A percentile compares a stretch with the other conserved stretches of the same genome.
Evolutionary conservation across 2,329 filamentous ascomycete genomes (phyloP).

Genomic region (Akanthomyces muscarius): DNA sequence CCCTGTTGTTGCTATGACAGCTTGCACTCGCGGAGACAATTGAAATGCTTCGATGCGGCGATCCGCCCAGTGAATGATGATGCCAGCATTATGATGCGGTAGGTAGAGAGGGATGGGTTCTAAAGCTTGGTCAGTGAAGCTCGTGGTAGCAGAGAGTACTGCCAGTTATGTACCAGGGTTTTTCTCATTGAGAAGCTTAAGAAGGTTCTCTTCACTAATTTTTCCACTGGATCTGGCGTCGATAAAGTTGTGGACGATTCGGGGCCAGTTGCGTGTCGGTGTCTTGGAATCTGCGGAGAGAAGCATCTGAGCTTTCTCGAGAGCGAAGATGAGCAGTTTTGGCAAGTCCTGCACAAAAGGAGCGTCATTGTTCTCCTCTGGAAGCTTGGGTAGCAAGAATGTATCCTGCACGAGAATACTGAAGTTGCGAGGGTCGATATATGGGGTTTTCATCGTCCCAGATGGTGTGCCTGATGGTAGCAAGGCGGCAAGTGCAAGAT

Average conservation of each 20-base stretch:
- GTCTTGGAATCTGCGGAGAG: background rate
- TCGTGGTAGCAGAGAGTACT: background rate
- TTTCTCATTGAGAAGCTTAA: background rate
- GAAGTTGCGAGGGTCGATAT: background rate
- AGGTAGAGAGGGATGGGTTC: conserved; percentile 3
- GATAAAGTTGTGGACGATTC: background rate
- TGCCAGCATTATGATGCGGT: background rate
- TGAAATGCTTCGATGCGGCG: conserved; percentile 3
- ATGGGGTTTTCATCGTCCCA: background rate
- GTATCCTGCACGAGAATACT: background rate
- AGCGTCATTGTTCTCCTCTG: background rate
- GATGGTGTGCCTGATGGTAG: background rate
- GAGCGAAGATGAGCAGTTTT: background rate
- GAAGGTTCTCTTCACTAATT: background rate
- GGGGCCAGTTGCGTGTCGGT: background rate
- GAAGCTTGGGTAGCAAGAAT: conserved; percentile 1
- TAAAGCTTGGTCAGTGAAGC: background rate
- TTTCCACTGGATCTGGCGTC: background rate
- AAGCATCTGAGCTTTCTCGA: background rate
- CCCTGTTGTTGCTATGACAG: background rate
- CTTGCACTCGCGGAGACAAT: background rate
- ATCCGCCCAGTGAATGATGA: conserved; percentile 4
- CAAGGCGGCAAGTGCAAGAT: background rate
- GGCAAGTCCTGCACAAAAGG: background rate
- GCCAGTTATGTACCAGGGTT: background rate